A percentile compares a stretch with the other conserved stretches of the same genome.
phyloP scores from a whole-genome alignment of 83 land plant genomes.

The Thuja plicata region DNA sequence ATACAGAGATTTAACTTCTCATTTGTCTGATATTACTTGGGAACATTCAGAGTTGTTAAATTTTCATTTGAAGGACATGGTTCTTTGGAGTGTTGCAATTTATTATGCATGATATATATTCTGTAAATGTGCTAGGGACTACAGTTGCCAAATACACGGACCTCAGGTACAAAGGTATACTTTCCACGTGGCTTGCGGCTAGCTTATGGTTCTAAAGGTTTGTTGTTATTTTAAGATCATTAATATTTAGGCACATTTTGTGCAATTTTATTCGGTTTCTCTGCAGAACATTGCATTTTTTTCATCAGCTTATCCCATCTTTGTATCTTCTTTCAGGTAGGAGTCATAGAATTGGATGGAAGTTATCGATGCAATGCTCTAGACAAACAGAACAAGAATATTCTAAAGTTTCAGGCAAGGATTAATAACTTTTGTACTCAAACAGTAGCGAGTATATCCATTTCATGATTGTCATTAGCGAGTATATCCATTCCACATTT shows the following conservation, averaged over 20 bases:
- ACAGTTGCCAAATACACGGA: neutral
- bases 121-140: neutral
- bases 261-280: neutral
- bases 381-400: slow-evolving; percentile 18
- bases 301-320: neutral
- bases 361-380: neutral
- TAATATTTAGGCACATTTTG: neutral
- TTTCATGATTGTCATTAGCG: neutral
- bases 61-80: neutral
- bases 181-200: neutral
- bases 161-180: neutral
- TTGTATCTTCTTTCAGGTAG: neutral
- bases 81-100: neutral
- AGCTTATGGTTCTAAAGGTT: slow-evolving; percentile 10
- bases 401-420: slow-evolving; percentile 8
- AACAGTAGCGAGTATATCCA: no score
- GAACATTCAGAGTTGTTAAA: neutral
- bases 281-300: neutral
- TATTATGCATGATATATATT: neutral
- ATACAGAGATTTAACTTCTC: neutral
- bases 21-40: neutral
- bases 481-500: neutral
- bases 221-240: slow-evolving; percentile 1
- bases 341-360: neutral
- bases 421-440: neutral